phyloP scores from a whole-genome alignment of 306 rosid genomes.

The Cucumis cinereus region DNA sequence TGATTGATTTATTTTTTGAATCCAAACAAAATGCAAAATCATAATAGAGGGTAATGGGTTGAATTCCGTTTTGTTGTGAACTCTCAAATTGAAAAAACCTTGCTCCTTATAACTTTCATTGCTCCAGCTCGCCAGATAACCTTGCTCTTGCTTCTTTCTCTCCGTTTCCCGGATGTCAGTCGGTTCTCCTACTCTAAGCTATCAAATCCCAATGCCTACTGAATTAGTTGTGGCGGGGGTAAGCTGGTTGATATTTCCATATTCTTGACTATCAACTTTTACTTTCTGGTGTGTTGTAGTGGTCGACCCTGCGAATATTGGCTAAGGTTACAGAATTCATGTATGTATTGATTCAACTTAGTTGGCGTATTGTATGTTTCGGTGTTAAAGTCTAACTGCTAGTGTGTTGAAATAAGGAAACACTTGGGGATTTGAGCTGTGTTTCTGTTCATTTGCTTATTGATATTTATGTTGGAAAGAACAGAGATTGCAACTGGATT shows the following conservation, averaged over 20 bases:
- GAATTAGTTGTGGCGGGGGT: too few species aligned
- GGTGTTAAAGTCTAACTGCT: neutral
- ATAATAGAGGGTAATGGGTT: neutral
- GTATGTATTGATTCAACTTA: too few species aligned
- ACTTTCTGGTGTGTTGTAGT: neutral
- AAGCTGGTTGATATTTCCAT: neutral
- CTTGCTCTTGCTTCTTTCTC: too few species aligned
- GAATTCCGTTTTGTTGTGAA: neutral
- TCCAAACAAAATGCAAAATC: neutral
- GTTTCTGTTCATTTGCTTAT: neutral
- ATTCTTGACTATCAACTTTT: neutral
- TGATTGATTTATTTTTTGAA: neutral
- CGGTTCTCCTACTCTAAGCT: neutral
- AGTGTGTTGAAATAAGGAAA: neutral
- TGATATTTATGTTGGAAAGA: neutral
- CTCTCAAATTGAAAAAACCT: neutral
- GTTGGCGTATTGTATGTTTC: too few species aligned
- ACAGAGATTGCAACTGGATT: neutral
- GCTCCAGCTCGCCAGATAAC: neutral
- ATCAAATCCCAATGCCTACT: too few species aligned
- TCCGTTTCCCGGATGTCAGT: neutral
- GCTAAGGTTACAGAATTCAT: neutral
- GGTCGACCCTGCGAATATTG: neutral
- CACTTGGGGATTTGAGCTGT: neutral
- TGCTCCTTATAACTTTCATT: too few species aligned